A percentile compares a stretch with the other conserved stretches of the same genome.
Conservation (phyloP, 2,329 filamentous ascomycete genomes). For the Aureobasidium lini region DNA sequence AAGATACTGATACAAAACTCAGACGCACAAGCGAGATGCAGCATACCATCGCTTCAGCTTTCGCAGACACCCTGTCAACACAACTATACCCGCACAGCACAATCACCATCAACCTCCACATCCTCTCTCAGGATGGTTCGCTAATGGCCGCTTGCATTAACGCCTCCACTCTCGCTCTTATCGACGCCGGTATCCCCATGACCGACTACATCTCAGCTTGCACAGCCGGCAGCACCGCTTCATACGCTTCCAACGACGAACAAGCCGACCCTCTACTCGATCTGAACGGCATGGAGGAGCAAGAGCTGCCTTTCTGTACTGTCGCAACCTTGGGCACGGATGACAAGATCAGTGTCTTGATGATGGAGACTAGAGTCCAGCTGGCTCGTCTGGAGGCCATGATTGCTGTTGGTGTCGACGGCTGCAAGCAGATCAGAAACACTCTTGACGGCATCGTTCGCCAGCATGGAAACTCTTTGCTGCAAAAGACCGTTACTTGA, state of each 20-base stretch:
- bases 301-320: constrained; percentile 82
- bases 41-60: constrained; percentile 68
- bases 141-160: constrained; percentile 86
- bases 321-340: constrained; percentile 64
- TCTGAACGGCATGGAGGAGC: constrained; percentile 71
- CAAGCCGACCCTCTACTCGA: constrained; percentile 76
- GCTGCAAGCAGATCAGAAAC: constrained; percentile 75
- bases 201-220: constrained; percentile 82
- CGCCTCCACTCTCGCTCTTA: constrained; percentile 79
- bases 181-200: constrained; percentile 96
- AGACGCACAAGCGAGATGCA: constrained; percentile 77
- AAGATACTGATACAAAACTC: constrained; percentile 9
- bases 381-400: constrained; percentile 77
- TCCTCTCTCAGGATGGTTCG: constrained; percentile 84
- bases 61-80: constrained; percentile 70
- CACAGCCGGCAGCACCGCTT: constrained; percentile 72
- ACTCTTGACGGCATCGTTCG: constrained; percentile 76
- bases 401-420: constrained; percentile 86
- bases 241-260: constrained; percentile 53
- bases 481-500: constrained; percentile 31
- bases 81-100: constrained; percentile 83
- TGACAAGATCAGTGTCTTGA: constrained; percentile 69
- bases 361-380: constrained; percentile 86
- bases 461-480: constrained; percentile 58
- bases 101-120: constrained; percentile 75